Percentiles rank a stretch among this genome's conserved stretches.
phyloP scores from a whole-genome alignment of 495 filamentous ascomycete species.

The Aspergillus olivimuriae region DNA sequence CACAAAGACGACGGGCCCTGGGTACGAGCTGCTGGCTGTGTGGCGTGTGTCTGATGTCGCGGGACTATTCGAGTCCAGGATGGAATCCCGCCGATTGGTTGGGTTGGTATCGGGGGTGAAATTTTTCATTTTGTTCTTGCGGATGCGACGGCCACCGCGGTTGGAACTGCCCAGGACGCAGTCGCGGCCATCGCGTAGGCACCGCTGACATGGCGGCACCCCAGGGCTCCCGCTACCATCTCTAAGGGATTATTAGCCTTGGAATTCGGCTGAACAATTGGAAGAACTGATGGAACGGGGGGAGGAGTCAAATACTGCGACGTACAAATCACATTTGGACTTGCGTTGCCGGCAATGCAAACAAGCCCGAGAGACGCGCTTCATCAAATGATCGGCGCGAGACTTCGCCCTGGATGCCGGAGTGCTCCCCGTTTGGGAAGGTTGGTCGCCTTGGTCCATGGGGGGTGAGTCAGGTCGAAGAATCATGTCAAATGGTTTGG shows the following conservation, averaged over 20 bases:
- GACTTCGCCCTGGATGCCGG: constrained; percentile 13
- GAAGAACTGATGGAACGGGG: background rate
- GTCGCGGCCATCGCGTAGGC: constrained; percentile 51
- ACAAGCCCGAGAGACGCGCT: constrained; percentile 57
- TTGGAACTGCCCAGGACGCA: constrained; percentile 58
- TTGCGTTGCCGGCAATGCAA: constrained; percentile 58
- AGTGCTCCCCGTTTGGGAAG: constrained; percentile 10
- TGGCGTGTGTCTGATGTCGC: constrained; percentile 23
- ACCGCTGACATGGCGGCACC: constrained; percentile 52
- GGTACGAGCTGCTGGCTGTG: constrained; percentile 24
- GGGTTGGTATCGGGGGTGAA: constrained; percentile 24
- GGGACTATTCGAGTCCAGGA: constrained; percentile 22
- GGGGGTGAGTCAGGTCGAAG: background rate
- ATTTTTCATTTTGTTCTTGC: constrained; percentile 43
- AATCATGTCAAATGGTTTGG: background rate
- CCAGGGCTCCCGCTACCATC: constrained; percentile 42
- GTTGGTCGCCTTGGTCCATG: constrained; percentile 14
- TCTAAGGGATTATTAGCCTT: constrained; percentile 24
- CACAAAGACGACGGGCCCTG: constrained; percentile 33
- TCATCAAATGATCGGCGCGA: constrained; percentile 31
- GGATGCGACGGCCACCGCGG: constrained; percentile 54
- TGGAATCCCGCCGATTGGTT: constrained; percentile 23
- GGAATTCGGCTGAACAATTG: constrained; percentile 1
- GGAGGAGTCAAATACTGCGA: constrained; percentile 1
- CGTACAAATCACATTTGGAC: constrained; percentile 58